Base-by-base conservation (phyloP, 129 eudicot genomes). In the Silybum marianum region DNA sequence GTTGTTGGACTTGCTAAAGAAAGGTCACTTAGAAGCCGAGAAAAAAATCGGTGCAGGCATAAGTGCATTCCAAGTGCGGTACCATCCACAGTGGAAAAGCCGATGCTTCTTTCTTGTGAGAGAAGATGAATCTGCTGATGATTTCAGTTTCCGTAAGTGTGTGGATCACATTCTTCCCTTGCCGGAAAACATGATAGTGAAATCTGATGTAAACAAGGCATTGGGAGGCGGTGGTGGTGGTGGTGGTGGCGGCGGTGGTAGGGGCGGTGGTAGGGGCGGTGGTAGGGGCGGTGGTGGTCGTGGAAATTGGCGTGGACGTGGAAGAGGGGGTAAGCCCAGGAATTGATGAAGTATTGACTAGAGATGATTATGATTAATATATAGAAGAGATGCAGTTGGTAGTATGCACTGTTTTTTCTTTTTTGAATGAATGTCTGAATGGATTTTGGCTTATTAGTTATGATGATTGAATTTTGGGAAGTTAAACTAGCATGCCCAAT, bases 111-210 rank as follows among this genome's bases (percentile, higher is more conserved):
- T 95, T 54, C 58, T 95, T 16, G 75, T 88, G 12, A 87, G 98
- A 85, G 86, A 80, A 22, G 97, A 95, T 28, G 88, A 85, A 18
- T 83, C 99, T 54, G 82, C 84, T 40, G 99, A 95, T 28, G 99
- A 95, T 78, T 95, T 95, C 89, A 95, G 99, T 88, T 95, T 95
- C 90, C 85, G 99, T 48, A 95, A 95, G 87, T 95, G 99, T 84
- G 99, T 95, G 77, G 90, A 95, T 74, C 97, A 91, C 82, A 95
- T 95, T n/a, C 89, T 87, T 18, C 97, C 97, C 36, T 82, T 95
- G 88, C 99, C 99, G 3, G 97, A 92, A 81, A 91, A 92, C 90
- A 95, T 95, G 99, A 87, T 85, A 68, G 62, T 83, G 18, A 95
- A 92, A 69, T 39, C 87, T 69, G 93, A 90, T 76, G 97, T 89